Evolutionary conservation across 352 stramenopile species (phyloP), one percentile per base, ranked within the genome.

Genomic region (Aphanomyces invadans): DNA sequence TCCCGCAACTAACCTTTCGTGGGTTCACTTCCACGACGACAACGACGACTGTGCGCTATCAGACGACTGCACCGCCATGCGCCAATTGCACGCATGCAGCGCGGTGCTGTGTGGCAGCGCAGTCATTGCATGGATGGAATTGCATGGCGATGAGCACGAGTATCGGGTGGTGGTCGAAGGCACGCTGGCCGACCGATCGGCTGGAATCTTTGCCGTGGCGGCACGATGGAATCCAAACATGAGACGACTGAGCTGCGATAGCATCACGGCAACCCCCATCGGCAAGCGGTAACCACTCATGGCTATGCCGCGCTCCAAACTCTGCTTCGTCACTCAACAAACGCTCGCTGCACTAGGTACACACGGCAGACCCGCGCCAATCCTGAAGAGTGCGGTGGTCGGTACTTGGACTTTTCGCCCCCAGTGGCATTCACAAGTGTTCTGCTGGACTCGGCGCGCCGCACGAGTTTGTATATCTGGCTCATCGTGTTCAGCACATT

Each of bases 81-180:
- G 64, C 17, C 74, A 80, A 63, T 88, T 94, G 57, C 76, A 90
- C 48, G 62, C 80, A 29, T 87, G 76, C 57, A 72, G 69, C 1
- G 74, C 83, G n/a, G 77, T 89, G 23, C 73, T 88, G 65, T 92
- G 83, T 57, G 83, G 83, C 10, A 74, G 81, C 51, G 65, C 91
- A 25, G 60, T 92, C 31, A 72, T 80, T 1, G 79, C 79, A 36
- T 94, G 81, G 83, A 89, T 87, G 61, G 83, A 85, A 4, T 3
- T 29, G 17, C 71, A 49, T 28, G 68, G 72, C 21, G 69, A 68
- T 4, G 67, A 74, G 29, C 90, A 87, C 60, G 75, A 86, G 65
- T 91, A 42, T 42, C 36, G 36, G 36, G 36, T 92, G 26, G 68
- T 94, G 12, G 80, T 84, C n/a, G 80, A 92, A 29, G 83, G 85